Conservation (phyloP, 2,329 filamentous ascomycete genomes). For the Penicillium sp. region DNA sequence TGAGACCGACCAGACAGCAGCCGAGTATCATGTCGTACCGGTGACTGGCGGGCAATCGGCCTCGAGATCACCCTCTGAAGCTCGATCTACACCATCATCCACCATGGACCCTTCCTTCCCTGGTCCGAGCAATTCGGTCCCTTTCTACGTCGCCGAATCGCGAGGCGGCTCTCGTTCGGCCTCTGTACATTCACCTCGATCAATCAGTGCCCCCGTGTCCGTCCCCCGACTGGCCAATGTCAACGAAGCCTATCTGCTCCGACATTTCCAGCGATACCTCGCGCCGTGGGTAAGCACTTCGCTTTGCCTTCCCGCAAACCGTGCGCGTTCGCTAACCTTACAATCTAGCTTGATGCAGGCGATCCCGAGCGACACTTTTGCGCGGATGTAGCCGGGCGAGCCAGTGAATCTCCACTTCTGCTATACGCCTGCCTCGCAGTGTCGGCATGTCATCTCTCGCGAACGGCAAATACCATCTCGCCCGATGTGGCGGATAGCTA, state of each 20-base stretch:
- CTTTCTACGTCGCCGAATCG: slow-evolving; percentile 17
- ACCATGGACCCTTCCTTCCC: slow-evolving; percentile 26
- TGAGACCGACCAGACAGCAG: slow-evolving; percentile 39
- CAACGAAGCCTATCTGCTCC: slow-evolving; percentile 38
- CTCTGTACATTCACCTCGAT: slow-evolving; percentile 22
- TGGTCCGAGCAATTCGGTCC: slow-evolving; percentile 15
- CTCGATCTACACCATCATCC: slow-evolving; percentile 30
- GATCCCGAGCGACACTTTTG: slow-evolving; percentile 37
- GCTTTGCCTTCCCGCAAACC: not conserved
- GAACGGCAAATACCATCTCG: slow-evolving; percentile 33
- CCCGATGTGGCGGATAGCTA: slow-evolving; percentile 35
- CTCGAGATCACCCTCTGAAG: slow-evolving; percentile 28
- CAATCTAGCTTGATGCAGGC: slow-evolving; percentile 34
- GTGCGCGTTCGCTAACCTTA: not conserved
- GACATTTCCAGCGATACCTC: slow-evolving; percentile 36
- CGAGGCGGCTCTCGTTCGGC: slow-evolving; percentile 20
- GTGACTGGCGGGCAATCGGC: slow-evolving; percentile 15
- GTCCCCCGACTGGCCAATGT: slow-evolving; percentile 30
- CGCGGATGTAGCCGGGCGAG: slow-evolving; percentile 34
- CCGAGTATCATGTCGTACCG: slow-evolving; percentile 37
- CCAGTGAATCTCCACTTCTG: slow-evolving; percentile 33
- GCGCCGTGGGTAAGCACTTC: slow-evolving; percentile 33
- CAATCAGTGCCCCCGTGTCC: slow-evolving; percentile 23
- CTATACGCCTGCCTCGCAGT: slow-evolving; percentile 39
- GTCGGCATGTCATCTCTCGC: slow-evolving; percentile 37